A percentile compares a stretch with the other conserved stretches of the same genome.
These are phyloP conservation scores for Citrus hindsii DNA, from an alignment of 345 rosid genomes.

Conservation along the genomic window DNA sequence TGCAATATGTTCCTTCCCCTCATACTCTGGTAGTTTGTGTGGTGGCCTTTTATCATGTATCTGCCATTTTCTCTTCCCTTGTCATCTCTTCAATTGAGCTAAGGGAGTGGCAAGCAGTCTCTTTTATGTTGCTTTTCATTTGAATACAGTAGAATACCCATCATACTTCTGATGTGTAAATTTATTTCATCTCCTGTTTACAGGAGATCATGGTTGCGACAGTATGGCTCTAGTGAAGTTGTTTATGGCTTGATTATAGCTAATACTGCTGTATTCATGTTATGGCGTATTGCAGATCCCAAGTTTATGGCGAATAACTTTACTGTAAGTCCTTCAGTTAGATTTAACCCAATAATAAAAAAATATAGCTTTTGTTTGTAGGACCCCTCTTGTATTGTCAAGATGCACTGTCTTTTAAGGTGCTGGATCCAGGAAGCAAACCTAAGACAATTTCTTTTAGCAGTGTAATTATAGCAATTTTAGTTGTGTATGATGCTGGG, in stretches of 20 bases:
- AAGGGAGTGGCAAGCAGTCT: neutral
- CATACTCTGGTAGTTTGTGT: neutral
- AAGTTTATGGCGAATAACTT: conserved; percentile 72
- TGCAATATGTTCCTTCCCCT: neutral
- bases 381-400: neutral
- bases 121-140: neutral
- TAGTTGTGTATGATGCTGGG: neutral
- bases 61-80: neutral
- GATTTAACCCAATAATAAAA: neutral
- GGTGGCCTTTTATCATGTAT: neutral
- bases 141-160: neutral
- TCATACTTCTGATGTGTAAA: neutral
- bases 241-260: conserved; percentile 66
- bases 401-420: neutral
- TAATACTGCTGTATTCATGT: conserved; percentile 62
- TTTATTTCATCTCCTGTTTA: conserved; percentile 24
- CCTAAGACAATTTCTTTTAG: neutral
- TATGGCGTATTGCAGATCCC: conserved; percentile 60
- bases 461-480: neutral
- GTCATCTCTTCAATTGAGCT: neutral
- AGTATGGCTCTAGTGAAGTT: conserved; percentile 35
- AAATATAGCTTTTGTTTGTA: neutral
- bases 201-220: conserved; percentile 66
- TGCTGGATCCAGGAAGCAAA: neutral
- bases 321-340: conserved; percentile 51